Evolutionary conservation across 1,284 basidiomycete species (phyloP).

Genomic region (Cutaneotrichosporon curvatum): DNA sequence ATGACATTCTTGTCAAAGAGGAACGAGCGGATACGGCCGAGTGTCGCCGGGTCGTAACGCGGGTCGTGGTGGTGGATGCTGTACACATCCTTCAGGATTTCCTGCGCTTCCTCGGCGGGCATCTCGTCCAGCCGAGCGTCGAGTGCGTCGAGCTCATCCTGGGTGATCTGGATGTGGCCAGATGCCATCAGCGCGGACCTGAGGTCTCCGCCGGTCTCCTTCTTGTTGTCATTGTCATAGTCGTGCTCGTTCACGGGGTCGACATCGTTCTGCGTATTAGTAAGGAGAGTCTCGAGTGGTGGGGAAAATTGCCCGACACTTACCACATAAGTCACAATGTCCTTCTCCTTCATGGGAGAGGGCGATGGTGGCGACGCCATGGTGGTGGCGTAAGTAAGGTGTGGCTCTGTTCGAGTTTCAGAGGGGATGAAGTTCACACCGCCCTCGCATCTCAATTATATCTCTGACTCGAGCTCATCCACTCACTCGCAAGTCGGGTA

Average conservation of each 20-base stretch:
- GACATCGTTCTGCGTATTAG: no score
- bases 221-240: constrained; percentile 1
- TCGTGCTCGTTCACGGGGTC: not conserved
- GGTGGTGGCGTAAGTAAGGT: no score
- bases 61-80: constrained; percentile 12
- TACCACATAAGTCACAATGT: constrained; percentile 2
- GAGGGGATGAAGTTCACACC: no score
- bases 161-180: constrained; percentile 12
- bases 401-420: no score
- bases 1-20: constrained; percentile 2
- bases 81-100: constrained; percentile 7
- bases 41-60: constrained; percentile 8
- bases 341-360: not conserved
- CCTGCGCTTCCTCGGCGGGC: constrained; percentile 7
- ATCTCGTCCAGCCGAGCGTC: constrained; percentile 8
- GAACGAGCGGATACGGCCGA: constrained; percentile 13
- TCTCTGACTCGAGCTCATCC: no score
- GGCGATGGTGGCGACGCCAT: not conserved
- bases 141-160: constrained; percentile 6
- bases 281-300: no score
- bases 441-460: no score
- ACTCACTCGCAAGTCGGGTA: no score
- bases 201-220: constrained; percentile 3
- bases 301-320: no score
- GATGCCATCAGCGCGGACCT: constrained; percentile 3